phyloP scores from a whole-genome alignment of 176 grass and related monocot genomes.

The Oryza brachyantha region DNA sequence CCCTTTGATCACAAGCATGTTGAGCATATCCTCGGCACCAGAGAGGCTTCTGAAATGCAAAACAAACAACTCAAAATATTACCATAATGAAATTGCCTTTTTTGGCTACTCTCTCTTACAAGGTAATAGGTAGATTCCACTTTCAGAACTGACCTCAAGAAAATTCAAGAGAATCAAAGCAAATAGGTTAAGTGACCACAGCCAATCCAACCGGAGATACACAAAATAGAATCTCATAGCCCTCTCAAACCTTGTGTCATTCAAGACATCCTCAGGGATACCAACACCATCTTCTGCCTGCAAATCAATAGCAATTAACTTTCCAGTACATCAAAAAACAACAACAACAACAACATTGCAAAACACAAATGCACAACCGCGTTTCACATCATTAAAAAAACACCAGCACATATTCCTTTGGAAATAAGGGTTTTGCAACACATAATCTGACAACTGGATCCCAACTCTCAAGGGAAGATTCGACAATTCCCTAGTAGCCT shows the following conservation, averaged over 20 bases:
- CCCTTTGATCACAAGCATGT: constrained; percentile 76
- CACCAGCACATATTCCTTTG: not conserved
- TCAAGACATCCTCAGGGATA: constrained; percentile 83
- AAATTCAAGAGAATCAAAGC: constrained; percentile 91
- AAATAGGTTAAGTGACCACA: constrained; percentile 93
- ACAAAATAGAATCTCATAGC: constrained; percentile 84
- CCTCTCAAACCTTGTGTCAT: constrained; percentile 62
- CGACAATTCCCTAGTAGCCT: not conserved
- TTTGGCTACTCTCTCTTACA: constrained; percentile 8
- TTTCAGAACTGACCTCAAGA: constrained; percentile 67
- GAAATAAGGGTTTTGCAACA: not conserved
- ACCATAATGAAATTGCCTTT: not conserved
- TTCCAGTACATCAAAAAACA: constrained; percentile 4
- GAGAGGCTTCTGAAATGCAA: constrained; percentile 72
- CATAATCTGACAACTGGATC: not conserved
- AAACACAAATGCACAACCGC: not conserved
- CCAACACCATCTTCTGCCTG: constrained; percentile 97
- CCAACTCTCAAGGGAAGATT: constrained; percentile 11
- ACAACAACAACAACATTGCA: not conserved
- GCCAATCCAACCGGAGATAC: constrained; percentile 73
- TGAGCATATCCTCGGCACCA: constrained; percentile 66
- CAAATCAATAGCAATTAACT: constrained; percentile 20
- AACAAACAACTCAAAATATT: not conserved
- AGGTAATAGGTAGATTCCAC: not conserved
- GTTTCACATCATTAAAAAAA: constrained; percentile 16